A percentile compares a stretch with the other conserved stretches of the same genome.
Conservation (phyloP, 352 stramenopile species). For the Hyaloperonospora brassicae region DNA sequence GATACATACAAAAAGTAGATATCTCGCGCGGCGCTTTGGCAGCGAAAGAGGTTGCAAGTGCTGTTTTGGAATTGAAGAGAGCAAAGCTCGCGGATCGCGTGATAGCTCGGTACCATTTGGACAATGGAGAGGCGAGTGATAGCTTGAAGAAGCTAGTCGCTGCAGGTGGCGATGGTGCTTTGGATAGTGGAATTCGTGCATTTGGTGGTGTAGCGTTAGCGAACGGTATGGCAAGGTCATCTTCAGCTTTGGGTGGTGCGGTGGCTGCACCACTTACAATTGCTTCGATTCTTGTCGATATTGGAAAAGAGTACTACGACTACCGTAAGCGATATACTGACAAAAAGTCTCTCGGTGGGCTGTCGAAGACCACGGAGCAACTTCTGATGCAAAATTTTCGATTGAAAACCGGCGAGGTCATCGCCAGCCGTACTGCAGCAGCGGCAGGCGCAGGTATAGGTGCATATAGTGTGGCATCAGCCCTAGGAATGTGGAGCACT, state of each 20-base stretch:
- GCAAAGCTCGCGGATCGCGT: conserved; percentile 52
- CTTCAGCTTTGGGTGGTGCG: conserved; percentile 42
- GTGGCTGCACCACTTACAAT: conserved; percentile 71
- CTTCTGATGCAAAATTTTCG: conserved; percentile 80
- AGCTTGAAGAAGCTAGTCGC: conserved; percentile 45
- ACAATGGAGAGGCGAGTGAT: conserved; percentile 21
- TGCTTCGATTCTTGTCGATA: conserved; percentile 80
- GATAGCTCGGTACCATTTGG: conserved; percentile 43
- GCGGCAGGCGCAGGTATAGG: conserved; percentile 67
- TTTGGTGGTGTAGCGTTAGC: conserved; percentile 65
- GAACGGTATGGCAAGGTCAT: conserved; percentile 65
- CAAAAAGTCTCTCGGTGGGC: conserved; percentile 51
- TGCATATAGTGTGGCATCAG: conserved; percentile 62
- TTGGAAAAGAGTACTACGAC: conserved; percentile 81
- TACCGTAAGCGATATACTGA: conserved; percentile 75
- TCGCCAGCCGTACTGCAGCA: conserved; percentile 64
- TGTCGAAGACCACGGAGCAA: conserved; percentile 66
- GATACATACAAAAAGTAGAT: conserved; percentile 59
- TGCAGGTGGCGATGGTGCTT: conserved; percentile 58
- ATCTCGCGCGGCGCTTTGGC: conserved; percentile 47
- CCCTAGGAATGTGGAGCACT: conserved; percentile 70
- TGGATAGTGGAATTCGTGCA: conserved; percentile 79
- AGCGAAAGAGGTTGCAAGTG: conserved; percentile 32
- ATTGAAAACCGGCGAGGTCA: conserved; percentile 72
- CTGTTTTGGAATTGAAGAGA: conserved; percentile 48